phyloP scores from a whole-genome alignment of 306 rosid genomes.

The Pterocarpus santalinus region DNA sequence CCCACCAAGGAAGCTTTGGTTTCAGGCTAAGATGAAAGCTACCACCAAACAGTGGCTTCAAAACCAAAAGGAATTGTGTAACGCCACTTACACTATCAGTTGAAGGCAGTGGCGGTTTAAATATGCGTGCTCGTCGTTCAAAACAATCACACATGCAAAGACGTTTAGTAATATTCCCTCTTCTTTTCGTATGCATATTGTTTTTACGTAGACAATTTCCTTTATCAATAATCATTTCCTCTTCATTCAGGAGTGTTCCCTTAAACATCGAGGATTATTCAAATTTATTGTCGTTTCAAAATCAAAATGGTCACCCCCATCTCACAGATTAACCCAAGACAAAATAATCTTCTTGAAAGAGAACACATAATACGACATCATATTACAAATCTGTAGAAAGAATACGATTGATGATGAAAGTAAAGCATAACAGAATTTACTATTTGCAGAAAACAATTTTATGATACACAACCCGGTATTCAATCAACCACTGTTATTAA shows the following conservation, averaged over 20 bases:
- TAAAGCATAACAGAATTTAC: conserved; percentile 47
- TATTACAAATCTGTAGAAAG: conserved; percentile 47
- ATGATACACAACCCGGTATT: conserved; percentile 52
- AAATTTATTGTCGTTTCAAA: not conserved
- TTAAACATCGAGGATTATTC: conserved; percentile 1
- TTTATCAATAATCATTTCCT: not conserved
- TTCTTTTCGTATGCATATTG: no score
- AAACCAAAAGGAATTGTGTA: no score
- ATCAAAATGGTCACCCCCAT: not conserved
- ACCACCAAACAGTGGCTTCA: no score
- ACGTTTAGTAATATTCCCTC: not conserved
- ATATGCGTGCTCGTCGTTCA: no score
- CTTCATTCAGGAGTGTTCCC: not conserved
- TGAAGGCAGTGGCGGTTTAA: no score
- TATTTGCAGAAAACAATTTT: conserved; percentile 54
- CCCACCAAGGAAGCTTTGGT: no score
- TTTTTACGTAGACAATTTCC: no score
- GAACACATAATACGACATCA: conserved; percentile 42
- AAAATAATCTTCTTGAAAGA: conserved; percentile 33
- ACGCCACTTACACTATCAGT: no score
- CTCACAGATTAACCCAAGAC: conserved; percentile 24
- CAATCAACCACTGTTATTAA: conserved; percentile 49
- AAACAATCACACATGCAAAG: not conserved
- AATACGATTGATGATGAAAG: conserved; percentile 45
- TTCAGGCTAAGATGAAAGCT: no score